Evolutionary conservation across 306 rosid genomes (phyloP).

Genomic region (Echinosophora koreensis): DNA sequence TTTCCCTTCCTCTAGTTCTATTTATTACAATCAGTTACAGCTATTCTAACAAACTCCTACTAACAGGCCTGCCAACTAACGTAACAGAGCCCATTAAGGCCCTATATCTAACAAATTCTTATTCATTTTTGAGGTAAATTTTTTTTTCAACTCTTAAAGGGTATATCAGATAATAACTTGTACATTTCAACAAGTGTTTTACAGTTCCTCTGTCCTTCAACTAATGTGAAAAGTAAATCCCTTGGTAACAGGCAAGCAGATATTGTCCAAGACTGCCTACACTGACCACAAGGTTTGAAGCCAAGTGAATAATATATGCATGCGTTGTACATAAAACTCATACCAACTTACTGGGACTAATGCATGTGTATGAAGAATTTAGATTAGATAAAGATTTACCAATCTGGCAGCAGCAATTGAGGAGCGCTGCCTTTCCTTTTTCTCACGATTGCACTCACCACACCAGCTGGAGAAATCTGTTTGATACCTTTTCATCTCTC

Average conservation of each 20-base stretch:
- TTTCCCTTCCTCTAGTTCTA: too few species aligned
- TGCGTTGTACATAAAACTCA: slow-evolving; percentile 21
- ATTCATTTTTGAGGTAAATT: background rate
- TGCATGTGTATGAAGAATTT: slow-evolving; percentile 30
- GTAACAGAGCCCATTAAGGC: too few species aligned
- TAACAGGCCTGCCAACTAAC: too few species aligned
- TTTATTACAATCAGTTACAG: too few species aligned
- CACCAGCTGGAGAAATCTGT: slow-evolving; percentile 69
- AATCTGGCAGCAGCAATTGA: slow-evolving; percentile 49
- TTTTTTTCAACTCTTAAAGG: background rate
- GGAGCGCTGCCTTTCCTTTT: slow-evolving; percentile 60
- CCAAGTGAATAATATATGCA: slow-evolving; percentile 11
- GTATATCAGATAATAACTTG: background rate
- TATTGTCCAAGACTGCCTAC: slow-evolving; percentile 5
- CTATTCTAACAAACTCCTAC: too few species aligned
- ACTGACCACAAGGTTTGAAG: slow-evolving; percentile 6
- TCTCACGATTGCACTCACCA: slow-evolving; percentile 63
- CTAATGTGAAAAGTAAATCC: slow-evolving; percentile 3
- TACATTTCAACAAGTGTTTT: background rate
- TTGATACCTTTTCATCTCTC: slow-evolving; percentile 68
- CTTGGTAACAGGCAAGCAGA: slow-evolving; percentile 17
- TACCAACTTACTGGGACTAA: slow-evolving; percentile 6
- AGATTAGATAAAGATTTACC: slow-evolving; percentile 46
- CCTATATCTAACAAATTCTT: background rate
- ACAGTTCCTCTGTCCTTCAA: slow-evolving; percentile 23